Conservation (phyloP, 805 yeast species). For the Candida ipomoeae region DNA sequence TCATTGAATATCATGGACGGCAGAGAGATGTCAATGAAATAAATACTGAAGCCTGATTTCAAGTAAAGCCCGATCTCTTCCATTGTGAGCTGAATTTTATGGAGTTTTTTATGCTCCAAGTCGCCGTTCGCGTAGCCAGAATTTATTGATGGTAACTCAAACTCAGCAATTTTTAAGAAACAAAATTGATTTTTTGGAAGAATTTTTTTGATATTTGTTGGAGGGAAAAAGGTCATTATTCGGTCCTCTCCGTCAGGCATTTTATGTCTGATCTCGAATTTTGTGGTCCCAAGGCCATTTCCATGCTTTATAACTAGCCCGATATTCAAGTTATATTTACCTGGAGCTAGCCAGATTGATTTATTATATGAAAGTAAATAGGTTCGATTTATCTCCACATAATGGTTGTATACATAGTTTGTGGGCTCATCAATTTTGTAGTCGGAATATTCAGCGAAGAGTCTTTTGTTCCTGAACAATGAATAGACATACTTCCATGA, state of each 20-base stretch:
- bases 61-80: conserved; percentile 55
- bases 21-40: conserved; percentile 41
- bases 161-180: conserved; percentile 48
- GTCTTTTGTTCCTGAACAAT: conserved; percentile 46
- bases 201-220: conserved; percentile 53
- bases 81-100: conserved; percentile 42
- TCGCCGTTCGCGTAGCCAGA: not conserved
- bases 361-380: conserved; percentile 46
- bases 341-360: conserved; percentile 44
- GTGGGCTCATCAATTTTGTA: conserved; percentile 47
- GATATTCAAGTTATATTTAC: conserved; percentile 46
- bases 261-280: conserved; percentile 42
- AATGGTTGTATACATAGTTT: conserved; percentile 40
- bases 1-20: conserved; percentile 40
- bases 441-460: conserved; percentile 47
- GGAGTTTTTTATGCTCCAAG: conserved; percentile 20
- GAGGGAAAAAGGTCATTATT: conserved; percentile 47
- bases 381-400: conserved; percentile 47
- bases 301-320: conserved; percentile 52
- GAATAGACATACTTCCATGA: conserved; percentile 55
- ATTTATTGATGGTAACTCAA: conserved; percentile 27
- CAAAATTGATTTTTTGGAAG: conserved; percentile 51
- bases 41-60: conserved; percentile 49
- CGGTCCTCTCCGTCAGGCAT: conserved; percentile 24
- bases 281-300: conserved; percentile 55